Evolutionary conservation across 2,329 filamentous ascomycete genomes (phyloP), one percentile per base, ranked within the genome.

Genomic region (Colletotrichum phormii): DNA sequence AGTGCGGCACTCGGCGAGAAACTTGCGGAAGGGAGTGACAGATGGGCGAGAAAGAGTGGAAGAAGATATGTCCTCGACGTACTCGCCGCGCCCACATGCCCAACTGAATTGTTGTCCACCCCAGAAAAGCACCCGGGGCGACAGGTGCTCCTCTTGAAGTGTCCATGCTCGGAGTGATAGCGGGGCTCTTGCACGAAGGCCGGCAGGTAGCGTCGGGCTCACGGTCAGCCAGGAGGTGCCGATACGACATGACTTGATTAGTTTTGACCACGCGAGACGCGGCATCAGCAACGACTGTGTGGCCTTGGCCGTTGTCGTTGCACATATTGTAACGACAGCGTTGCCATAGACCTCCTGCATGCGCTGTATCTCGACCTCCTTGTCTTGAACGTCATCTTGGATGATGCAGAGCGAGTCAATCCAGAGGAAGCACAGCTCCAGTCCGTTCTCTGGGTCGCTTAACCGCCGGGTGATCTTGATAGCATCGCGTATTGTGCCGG

Each of bases 371-470:
- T 55, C 53, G 22, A 55, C 53, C 29, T 81, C 79, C 74, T 80
- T 80, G 67, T 83, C 81, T n/a, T 76, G 76, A 9, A 78, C 76
- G 67, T 85, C 82, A 67, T 85, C 83, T 74, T 87, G 85, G 4
- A 83, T 79, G 66, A 85, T 84, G 67, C 84, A 85, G 42, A 85
- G 76, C 53, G 80, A 78, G 72, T 87, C 85, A 42, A 86, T 81
- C 85, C 85, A 87, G 24, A 87, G 77, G 68, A 84, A 81, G 0
- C 81, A 80, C 13, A 85, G 78, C 1, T 81, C 81, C 8, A 55
- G 53, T 7, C 24, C 22, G 5, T 31, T 26, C 7, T 42, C 13
- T 42, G 37, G 37, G 53, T 26, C 22, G 5, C 15, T 31, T 4
- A 55, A 26, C 2, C 12, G 24, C 53, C 22, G 22, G 13, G 53